phyloP scores from a whole-genome alignment of 2,329 filamentous ascomycete species.

The Cercospora sp. region DNA sequence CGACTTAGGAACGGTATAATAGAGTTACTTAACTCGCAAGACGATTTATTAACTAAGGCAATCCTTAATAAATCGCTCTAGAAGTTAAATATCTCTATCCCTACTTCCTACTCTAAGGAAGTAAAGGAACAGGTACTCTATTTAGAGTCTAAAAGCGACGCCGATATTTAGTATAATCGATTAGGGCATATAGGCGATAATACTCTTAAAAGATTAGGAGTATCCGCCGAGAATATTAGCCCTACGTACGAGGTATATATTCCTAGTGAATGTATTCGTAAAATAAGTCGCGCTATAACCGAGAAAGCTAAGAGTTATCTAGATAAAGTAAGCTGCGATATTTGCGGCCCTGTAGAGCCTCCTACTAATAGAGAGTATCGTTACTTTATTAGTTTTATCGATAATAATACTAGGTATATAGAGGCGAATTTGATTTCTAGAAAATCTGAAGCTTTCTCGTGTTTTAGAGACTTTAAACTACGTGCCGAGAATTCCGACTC shows the following conservation, averaged over 20 bases:
- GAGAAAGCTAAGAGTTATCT: slow-evolving; percentile 10
- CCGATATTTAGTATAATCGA: slow-evolving; percentile 14
- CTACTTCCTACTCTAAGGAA: not conserved
- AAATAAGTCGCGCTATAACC: slow-evolving; percentile 9
- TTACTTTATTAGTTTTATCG: slow-evolving; percentile 19
- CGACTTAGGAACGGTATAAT: slow-evolving; percentile 1
- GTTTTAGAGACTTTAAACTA: slow-evolving; percentile 5
- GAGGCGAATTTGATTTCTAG: slow-evolving; percentile 10
- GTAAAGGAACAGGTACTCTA: slow-evolving; percentile 7
- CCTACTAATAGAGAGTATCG: slow-evolving; percentile 5
- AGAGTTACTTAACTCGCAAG: slow-evolving; percentile 2
- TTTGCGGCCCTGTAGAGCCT: slow-evolving; percentile 16
- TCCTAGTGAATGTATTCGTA: slow-evolving; percentile 8
- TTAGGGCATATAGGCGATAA: slow-evolving; percentile 11
- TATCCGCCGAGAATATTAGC: not conserved
- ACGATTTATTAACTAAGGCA: slow-evolving; percentile 5
- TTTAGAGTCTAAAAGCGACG: slow-evolving; percentile 1
- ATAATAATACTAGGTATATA: slow-evolving; percentile 17
- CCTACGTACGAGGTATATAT: slow-evolving; percentile 10
- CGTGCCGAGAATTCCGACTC: not conserved
- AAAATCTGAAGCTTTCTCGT: slow-evolving; percentile 14
- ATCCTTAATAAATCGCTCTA: slow-evolving; percentile 7
- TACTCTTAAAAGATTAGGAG: slow-evolving; percentile 7
- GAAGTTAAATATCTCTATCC: slow-evolving; percentile 13
- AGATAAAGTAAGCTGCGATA: slow-evolving; percentile 19